Percentiles rank a stretch among this genome's conserved stretches.
These are phyloP conservation scores for Coemansia brasiliensis DNA, from an alignment of 192 early-diverging fungal species.

Conservation along the genomic window DNA sequence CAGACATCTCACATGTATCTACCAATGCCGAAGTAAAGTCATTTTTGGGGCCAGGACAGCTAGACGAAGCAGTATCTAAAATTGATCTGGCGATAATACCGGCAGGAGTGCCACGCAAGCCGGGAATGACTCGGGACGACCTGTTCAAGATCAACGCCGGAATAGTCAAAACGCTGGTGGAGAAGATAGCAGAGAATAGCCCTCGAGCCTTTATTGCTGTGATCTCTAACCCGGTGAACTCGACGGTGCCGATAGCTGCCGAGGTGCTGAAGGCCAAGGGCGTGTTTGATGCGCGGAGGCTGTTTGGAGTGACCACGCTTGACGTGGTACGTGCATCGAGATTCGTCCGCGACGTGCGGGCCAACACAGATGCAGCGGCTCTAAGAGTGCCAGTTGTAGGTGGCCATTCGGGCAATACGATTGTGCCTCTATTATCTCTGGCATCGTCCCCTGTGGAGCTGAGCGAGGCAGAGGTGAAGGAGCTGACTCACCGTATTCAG, in stretches of 20 bases:
- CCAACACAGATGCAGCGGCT: slow-evolving; percentile 61
- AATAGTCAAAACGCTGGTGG: slow-evolving; percentile 84
- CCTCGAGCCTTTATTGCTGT: slow-evolving; percentile 83
- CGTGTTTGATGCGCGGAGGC: slow-evolving; percentile 83
- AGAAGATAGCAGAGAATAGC: slow-evolving; percentile 72
- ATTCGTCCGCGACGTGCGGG: slow-evolving; percentile 82
- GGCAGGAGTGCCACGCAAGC: slow-evolving; percentile 97
- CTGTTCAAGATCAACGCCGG: slow-evolving; percentile 98
- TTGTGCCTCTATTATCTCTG: slow-evolving; percentile 87
- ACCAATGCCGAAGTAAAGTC: slow-evolving; percentile 74
- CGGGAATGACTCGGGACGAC: slow-evolving; percentile 98
- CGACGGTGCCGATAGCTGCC: slow-evolving; percentile 93
- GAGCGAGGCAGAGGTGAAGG: slow-evolving; percentile 77
- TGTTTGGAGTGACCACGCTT: slow-evolving; percentile 94
- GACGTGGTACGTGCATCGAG: slow-evolving; percentile 93
- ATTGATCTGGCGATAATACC: slow-evolving; percentile 83
- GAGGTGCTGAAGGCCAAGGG: slow-evolving; percentile 89
- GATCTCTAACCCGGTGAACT: slow-evolving; percentile 99
- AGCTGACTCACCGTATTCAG: slow-evolving; percentile 93
- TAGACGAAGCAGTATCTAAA: slow-evolving; percentile 68
- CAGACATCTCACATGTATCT: slow-evolving; percentile 91
- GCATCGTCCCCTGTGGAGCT: slow-evolving; percentile 66
- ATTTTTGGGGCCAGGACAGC: slow-evolving; percentile 64
- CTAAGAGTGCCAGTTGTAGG: slow-evolving; percentile 84
- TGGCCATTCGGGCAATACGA: slow-evolving; percentile 95